A percentile compares a stretch with the other conserved stretches of the same genome.
Conservation (phyloP, 805 yeast genomes). For the Cephaloascus albidus region DNA sequence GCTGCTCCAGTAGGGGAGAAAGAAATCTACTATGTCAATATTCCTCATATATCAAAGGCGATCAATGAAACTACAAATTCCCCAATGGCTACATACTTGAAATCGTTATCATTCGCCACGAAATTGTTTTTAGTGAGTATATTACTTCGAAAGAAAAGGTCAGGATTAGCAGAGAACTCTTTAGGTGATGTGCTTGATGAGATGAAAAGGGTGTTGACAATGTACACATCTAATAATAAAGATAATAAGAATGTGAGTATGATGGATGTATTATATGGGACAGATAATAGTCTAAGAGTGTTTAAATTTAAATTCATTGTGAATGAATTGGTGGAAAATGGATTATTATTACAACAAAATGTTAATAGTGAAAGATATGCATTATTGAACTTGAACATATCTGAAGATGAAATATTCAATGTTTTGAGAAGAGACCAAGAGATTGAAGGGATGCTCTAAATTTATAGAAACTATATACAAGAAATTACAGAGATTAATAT, state of each 20-base stretch:
- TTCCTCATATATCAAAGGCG: slow-evolving; percentile 70
- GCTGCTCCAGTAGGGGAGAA: slow-evolving; percentile 1
- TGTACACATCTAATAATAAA: slow-evolving; percentile 19
- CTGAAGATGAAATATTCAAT: slow-evolving; percentile 58
- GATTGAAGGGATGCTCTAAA: slow-evolving; percentile 11
- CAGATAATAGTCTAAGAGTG: slow-evolving; percentile 33
- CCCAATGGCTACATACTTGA: slow-evolving; percentile 54
- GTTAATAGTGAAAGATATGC: slow-evolving; percentile 60
- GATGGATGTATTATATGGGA: slow-evolving; percentile 21
- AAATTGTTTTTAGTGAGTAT: slow-evolving; percentile 69
- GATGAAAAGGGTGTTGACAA: slow-evolving; percentile 40
- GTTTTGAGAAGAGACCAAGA: slow-evolving; percentile 49
- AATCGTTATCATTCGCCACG: slow-evolving; percentile 53
- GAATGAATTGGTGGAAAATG: slow-evolving; percentile 69
- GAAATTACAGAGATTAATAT: neutral
- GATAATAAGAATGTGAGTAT: slow-evolving; percentile 17
- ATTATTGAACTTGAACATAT: slow-evolving; percentile 53
- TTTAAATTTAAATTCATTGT: slow-evolving; percentile 52
- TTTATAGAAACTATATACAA: neutral
- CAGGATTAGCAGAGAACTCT: slow-evolving; percentile 61
- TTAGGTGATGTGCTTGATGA: slow-evolving; percentile 79
- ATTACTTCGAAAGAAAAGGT: slow-evolving; percentile 51
- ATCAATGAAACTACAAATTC: slow-evolving; percentile 71
- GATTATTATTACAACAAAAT: slow-evolving; percentile 62
- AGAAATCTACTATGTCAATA: slow-evolving; percentile 44